These are phyloP conservation scores for Aschersonia sp. DNA, from an alignment of 2,329 filamentous ascomycete genomes.

Conservation along the genomic window DNA sequence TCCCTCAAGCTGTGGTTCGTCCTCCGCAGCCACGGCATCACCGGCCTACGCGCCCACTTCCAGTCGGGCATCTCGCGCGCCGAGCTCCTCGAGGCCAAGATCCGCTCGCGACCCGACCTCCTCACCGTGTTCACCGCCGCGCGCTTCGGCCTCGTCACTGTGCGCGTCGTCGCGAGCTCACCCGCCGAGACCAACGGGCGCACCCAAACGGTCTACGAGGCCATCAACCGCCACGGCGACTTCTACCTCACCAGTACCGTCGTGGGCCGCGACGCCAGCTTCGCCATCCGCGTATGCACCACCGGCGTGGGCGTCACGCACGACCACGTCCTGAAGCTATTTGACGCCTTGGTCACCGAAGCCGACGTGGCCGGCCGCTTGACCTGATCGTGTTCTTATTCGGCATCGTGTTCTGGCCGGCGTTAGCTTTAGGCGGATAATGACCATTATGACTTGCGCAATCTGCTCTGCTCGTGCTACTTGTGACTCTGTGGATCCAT, in stretches of 20 bases:
- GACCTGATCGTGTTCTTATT: not conserved
- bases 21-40: conserved; percentile 65
- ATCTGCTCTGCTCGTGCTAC: not conserved
- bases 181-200: conserved; percentile 46
- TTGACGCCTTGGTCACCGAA: conserved; percentile 54
- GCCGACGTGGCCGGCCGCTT: conserved; percentile 34
- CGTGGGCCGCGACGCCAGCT: conserved; percentile 44
- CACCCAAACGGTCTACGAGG: conserved; percentile 64
- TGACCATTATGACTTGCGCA: not conserved
- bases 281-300: conserved; percentile 72
- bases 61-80: conserved; percentile 53
- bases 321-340: conserved; percentile 59
- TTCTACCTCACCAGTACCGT: conserved; percentile 74
- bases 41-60: conserved; percentile 62
- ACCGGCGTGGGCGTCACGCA: conserved; percentile 52
- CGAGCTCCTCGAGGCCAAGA: conserved; percentile 50
- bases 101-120: conserved; percentile 48
- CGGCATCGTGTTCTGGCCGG: not conserved
- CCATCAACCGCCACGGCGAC: conserved; percentile 57
- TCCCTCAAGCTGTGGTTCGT: conserved; percentile 94
- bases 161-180: conserved; percentile 38
- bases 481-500: too few species aligned
- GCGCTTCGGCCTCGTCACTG: conserved; percentile 64
- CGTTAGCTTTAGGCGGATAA: too few species aligned
- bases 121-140: conserved; percentile 66